A percentile compares a stretch with the other conserved stretches of the same genome.
phyloP scores from a whole-genome alignment of 2,329 filamentous ascomycete genomes.

The Neoarthrinium moseri region DNA sequence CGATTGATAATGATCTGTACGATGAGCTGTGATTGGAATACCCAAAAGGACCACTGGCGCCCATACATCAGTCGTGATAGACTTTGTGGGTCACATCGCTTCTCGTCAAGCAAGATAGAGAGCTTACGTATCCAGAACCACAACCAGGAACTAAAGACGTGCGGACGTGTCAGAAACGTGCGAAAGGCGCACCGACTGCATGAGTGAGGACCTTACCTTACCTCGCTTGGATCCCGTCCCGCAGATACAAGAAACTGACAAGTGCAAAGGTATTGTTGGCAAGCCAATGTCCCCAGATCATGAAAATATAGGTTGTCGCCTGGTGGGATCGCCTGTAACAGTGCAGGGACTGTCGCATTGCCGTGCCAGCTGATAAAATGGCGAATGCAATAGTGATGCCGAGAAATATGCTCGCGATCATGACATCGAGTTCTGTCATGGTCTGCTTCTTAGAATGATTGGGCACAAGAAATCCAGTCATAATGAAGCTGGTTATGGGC shows the following conservation, averaged over 20 bases:
- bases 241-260: constrained; percentile 7
- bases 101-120: neutral
- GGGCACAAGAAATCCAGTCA: too few relatives aligned
- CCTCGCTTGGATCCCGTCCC: constrained; percentile 6
- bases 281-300: constrained; percentile 11
- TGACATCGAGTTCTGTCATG: too few relatives aligned
- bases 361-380: constrained; percentile 6
- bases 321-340: neutral
- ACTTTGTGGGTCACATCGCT: neutral
- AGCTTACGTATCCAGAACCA: constrained; percentile 4
- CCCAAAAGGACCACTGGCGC: neutral
- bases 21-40: constrained; percentile 44
- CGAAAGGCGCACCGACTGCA: neutral
- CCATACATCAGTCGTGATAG: neutral
- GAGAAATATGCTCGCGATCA: constrained; percentile 1
- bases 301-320: neutral
- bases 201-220: too few relatives aligned
- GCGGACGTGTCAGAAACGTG: neutral
- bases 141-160: neutral
- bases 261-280: constrained; percentile 1
- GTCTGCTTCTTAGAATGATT: too few relatives aligned
- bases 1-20: constrained; percentile 56
- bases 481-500: too few relatives aligned
- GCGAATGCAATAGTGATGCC: constrained; percentile 6
- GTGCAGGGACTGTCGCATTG: neutral